These are phyloP conservation scores for Shiraia bambusicola DNA, from an alignment of 2,329 filamentous ascomycete species.

Conservation along the genomic window DNA sequence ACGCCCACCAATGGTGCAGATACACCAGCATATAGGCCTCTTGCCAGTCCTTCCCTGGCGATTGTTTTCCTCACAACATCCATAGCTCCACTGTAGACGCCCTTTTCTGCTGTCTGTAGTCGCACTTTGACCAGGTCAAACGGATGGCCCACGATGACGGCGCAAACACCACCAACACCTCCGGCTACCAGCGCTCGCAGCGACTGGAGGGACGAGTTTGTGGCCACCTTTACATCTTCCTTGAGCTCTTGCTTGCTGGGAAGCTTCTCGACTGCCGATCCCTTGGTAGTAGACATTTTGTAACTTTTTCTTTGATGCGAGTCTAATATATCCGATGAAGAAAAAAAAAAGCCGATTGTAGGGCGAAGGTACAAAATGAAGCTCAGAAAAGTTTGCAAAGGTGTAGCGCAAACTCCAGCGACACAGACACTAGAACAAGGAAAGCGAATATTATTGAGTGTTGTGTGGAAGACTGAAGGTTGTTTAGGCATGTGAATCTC, in stretches of 20 bases:
- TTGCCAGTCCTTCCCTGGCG: conserved; percentile 76
- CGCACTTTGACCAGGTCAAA: conserved; percentile 98
- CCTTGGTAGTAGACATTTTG: conserved; percentile 28
- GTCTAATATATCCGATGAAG: conserved; percentile 1
- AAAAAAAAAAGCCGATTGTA: conserved; percentile 7
- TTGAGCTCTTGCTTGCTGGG: conserved; percentile 51
- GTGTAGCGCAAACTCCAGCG: not conserved
- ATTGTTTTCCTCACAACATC: conserved; percentile 90
- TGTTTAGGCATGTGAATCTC: conserved; percentile 30
- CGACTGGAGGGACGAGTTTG: conserved; percentile 60
- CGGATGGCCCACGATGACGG: conserved; percentile 88
- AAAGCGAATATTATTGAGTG: conserved; percentile 8
- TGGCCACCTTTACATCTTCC: conserved; percentile 53
- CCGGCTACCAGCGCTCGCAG: conserved; percentile 84
- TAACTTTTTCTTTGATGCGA: conserved; percentile 6
- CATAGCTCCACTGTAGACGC: conserved; percentile 84
- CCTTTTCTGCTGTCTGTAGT: conserved; percentile 91
- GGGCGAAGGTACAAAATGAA: not conserved
- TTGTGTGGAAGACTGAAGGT: conserved; percentile 15
- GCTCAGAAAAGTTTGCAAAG: conserved; percentile 3
- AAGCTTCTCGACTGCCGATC: conserved; percentile 32
- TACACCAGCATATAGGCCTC: conserved; percentile 93
- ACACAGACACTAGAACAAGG: conserved; percentile 1
- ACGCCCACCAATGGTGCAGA: conserved; percentile 92
- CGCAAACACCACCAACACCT: conserved; percentile 90